Percentiles rank a stretch among this genome's conserved stretches.
These are phyloP conservation scores for Aegilops sharonensis DNA, from an alignment of 176 grass and related monocot species.

Conservation along the genomic window DNA sequence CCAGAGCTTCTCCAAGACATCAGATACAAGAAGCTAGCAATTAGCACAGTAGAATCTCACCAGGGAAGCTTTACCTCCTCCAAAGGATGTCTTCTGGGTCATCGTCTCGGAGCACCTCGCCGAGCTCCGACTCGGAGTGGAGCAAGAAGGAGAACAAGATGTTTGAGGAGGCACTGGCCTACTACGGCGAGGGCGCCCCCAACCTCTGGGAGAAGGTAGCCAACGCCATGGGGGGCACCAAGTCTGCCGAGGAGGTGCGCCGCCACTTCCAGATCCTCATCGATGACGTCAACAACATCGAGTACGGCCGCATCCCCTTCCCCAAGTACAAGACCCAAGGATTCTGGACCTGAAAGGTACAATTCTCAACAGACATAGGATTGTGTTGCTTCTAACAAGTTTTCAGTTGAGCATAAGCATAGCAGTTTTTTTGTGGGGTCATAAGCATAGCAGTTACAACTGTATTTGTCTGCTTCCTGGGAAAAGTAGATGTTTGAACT, in stretches of 20 bases:
- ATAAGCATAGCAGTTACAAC: not conserved
- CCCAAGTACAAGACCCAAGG: constrained; percentile 68
- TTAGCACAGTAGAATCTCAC: constrained; percentile 18
- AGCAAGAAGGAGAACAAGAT: constrained; percentile 76
- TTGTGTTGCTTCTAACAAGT: not conserved
- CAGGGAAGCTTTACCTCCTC: not conserved
- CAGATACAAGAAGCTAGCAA: not conserved
- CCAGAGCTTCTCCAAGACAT: constrained; percentile 33
- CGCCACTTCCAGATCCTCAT: constrained; percentile 68
- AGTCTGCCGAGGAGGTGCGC: constrained; percentile 79
- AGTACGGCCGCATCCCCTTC: constrained; percentile 38
- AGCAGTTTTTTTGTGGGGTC: no score
- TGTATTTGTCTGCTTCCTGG: not conserved
- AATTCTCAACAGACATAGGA: constrained; percentile 2
- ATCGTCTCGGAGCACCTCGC: constrained; percentile 34
- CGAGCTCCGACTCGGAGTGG: constrained; percentile 44
- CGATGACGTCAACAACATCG: constrained; percentile 63
- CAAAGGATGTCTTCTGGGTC: constrained; percentile 49
- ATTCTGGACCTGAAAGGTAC: constrained; percentile 37
- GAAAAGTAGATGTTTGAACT: not conserved
- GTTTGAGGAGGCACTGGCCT: constrained; percentile 77
- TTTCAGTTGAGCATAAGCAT: not conserved
- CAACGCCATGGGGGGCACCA: constrained; percentile 62
- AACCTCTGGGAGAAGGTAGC: constrained; percentile 95
- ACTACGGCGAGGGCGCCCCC: constrained; percentile 66